A percentile compares a stretch with the other conserved stretches of the same genome.
These are phyloP conservation scores for Loxodes magnus DNA, from an alignment of 73 alveolate genomes.

Conservation along the genomic window DNA sequence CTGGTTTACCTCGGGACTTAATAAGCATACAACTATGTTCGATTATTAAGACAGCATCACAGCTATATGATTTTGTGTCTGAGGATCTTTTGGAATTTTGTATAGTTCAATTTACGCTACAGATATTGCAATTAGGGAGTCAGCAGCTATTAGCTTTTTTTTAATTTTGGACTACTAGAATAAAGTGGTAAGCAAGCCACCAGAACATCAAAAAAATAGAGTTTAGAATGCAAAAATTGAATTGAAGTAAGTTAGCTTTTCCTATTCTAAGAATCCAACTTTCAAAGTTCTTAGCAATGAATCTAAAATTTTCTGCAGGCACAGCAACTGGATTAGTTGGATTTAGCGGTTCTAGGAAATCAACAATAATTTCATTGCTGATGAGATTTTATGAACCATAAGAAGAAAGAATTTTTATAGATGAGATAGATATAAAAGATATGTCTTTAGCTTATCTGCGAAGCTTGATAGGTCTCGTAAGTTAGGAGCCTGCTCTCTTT, in stretches of 20 bases:
- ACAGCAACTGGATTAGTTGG: conserved; percentile 71
- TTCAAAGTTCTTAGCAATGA: conserved; percentile 33
- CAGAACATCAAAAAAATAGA: conserved; percentile 53
- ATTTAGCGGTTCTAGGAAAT: conserved; percentile 80
- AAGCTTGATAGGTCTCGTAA: conserved; percentile 64
- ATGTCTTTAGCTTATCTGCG: conserved; percentile 41
- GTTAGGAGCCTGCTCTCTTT: conserved; percentile 88
- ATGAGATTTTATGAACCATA: conserved; percentile 72
- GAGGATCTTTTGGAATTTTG: background rate
- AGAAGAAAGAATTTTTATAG: conserved; percentile 52
- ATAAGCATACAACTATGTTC: too few relatives aligned
- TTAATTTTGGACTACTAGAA: conserved; percentile 19
- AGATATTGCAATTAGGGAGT: conserved; percentile 21
- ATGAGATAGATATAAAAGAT: conserved; percentile 52
- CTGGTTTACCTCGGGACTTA: too few relatives aligned
- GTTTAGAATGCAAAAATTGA: too few relatives aligned
- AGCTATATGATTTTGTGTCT: background rate
- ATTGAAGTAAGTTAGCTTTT: conserved; percentile 66
- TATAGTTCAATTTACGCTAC: background rate
- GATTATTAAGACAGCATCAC: conserved; percentile 9
- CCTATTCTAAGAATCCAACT: conserved; percentile 51
- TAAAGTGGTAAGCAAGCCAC: background rate
- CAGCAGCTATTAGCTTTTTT: conserved; percentile 34
- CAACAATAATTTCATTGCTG: conserved; percentile 59
- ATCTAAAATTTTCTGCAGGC: conserved; percentile 56